phyloP scores from a whole-genome alignment of 2,329 filamentous ascomycete species.

The Sporothrix schenckii region DNA sequence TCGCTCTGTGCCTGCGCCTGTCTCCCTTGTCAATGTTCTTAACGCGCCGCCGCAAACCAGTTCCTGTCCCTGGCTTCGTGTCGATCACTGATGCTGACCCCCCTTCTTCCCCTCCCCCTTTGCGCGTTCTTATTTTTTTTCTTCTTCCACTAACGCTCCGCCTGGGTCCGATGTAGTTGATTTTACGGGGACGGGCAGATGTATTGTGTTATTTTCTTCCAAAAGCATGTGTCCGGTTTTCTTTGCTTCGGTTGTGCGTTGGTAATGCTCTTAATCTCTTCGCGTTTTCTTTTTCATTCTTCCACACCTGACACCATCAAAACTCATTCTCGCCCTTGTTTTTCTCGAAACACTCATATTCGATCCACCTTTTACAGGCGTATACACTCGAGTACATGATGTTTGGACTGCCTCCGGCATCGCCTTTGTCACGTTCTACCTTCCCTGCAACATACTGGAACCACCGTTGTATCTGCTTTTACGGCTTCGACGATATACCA shows the following conservation, averaged over 20 bases:
- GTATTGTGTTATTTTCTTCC: background rate
- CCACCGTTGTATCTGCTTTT: background rate
- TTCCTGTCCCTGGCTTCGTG: slow-evolving; percentile 25
- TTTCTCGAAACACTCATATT: background rate
- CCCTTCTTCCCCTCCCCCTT: background rate
- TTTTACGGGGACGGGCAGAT: background rate
- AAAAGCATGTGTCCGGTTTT: slow-evolving; percentile 2
- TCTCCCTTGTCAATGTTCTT: background rate
- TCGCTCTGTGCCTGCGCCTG: background rate
- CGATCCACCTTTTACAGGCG: background rate
- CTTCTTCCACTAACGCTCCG: background rate
- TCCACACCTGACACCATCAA: background rate
- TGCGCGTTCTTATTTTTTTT: slow-evolving; percentile 10
- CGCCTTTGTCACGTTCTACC: background rate
- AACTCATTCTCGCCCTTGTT: slow-evolving; percentile 4
- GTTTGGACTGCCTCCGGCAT: slow-evolving; percentile 12
- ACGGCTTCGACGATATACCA: slow-evolving; percentile 15
- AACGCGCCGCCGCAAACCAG: slow-evolving; percentile 22
- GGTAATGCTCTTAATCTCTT: slow-evolving; percentile 21
- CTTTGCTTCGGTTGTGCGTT: background rate
- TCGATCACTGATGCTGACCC: slow-evolving; percentile 24
- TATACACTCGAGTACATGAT: slow-evolving; percentile 5
- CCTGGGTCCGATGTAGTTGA: background rate
- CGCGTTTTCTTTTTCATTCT: slow-evolving; percentile 16
- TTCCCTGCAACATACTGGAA: background rate